A percentile compares a stretch with the other conserved stretches of the same genome.
Conservation (phyloP, 176 grass and related monocot species). For the Triticum monococcum region DNA sequence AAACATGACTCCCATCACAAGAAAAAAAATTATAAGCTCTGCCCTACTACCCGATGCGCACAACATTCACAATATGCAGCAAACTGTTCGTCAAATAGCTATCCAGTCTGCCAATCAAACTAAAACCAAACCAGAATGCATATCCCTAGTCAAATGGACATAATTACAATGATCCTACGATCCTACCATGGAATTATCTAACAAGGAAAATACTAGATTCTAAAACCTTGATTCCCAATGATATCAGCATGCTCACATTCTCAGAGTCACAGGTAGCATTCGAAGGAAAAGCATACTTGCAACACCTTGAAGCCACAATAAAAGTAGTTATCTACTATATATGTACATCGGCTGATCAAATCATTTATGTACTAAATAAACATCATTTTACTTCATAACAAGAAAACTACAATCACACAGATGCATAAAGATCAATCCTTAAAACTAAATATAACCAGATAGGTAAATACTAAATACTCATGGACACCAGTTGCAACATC, state of each 20-base stretch:
- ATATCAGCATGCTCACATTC: neutral
- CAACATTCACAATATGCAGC: neutral
- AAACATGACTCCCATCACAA: neutral
- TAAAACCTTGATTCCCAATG: neutral
- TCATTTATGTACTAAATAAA: neutral
- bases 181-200: too few species aligned
- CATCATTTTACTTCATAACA: neutral
- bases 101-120: too few species aligned
- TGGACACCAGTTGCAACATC: neutral
- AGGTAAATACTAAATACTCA: neutral
- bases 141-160: too few species aligned
- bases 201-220: neutral
- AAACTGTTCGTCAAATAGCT: neutral
- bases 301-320: neutral
- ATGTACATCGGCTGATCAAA: neutral
- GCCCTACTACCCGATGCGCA: neutral
- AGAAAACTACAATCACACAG: neutral
- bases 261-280: neutral
- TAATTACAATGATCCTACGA: too few species aligned
- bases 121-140: too few species aligned
- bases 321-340: too few species aligned
- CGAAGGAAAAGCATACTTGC: neutral
- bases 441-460: neutral
- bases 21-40: neutral
- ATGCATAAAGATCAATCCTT: neutral